phyloP scores from a whole-genome alignment of 2,329 filamentous ascomycete genomes.

The Dryadomyces quercus-mongolicae region DNA sequence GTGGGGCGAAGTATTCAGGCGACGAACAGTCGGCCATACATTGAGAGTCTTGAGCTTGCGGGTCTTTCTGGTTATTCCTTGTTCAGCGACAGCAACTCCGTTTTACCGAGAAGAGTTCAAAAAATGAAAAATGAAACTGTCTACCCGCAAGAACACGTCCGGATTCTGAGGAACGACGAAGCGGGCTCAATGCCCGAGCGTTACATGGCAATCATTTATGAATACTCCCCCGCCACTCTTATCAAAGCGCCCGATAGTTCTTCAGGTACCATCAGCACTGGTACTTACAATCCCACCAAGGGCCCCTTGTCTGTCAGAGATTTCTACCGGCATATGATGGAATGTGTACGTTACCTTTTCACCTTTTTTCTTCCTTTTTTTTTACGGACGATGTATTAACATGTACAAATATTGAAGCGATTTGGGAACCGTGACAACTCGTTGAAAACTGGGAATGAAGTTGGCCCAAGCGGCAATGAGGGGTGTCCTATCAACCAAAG shows the following conservation, averaged over 20 bases:
- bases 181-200: background rate
- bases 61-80: no score
- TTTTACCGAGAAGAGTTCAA: background rate
- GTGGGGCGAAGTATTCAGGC: no score
- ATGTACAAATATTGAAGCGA: background rate
- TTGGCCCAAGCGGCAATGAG: background rate
- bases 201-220: background rate
- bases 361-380: no score
- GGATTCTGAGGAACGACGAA: background rate
- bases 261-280: background rate
- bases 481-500: background rate
- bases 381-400: background rate
- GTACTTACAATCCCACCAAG: background rate
- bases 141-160: background rate
- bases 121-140: background rate
- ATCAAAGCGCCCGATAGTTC: background rate
- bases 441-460: no score
- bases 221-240: background rate
- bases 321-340: background rate
- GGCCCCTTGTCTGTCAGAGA: background rate
- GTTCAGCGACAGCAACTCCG: no score
- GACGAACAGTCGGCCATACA: no score
- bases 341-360: no score
- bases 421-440: background rate
- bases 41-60: no score